Evolutionary conservation across 1,284 basidiomycete species (phyloP).

Genomic region (Paramarasmius palmivorus): DNA sequence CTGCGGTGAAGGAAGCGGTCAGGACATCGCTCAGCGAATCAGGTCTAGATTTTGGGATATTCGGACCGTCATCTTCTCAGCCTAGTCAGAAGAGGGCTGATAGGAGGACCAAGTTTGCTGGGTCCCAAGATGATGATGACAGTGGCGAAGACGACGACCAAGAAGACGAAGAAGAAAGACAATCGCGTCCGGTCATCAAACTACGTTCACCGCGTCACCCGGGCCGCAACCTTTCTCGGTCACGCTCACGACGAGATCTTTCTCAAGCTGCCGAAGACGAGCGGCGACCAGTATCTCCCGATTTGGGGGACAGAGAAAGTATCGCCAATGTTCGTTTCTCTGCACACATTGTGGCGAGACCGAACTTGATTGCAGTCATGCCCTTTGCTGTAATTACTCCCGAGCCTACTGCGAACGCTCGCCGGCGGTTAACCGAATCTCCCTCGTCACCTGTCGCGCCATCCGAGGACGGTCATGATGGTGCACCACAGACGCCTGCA

Average conservation of each 20-base stretch:
- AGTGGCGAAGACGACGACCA: conserved; percentile 29
- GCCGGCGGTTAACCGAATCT: conserved; percentile 31
- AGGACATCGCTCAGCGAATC: conserved; percentile 61
- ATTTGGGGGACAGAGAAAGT: conserved; percentile 59
- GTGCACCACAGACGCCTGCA: conserved; percentile 34
- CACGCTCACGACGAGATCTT: conserved; percentile 68
- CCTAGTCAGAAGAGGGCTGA: conserved; percentile 20
- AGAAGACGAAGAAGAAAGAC: conserved; percentile 49
- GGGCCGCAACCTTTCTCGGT: conserved; percentile 54
- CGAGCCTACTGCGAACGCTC: conserved; percentile 45
- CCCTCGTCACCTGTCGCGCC: conserved; percentile 31
- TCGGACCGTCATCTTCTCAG: conserved; percentile 42
- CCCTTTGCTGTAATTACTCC: conserved; percentile 81
- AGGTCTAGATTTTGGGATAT: conserved; percentile 72
- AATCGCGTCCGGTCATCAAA: conserved; percentile 72
- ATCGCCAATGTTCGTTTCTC: conserved; percentile 77
- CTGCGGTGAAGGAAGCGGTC: conserved; percentile 66
- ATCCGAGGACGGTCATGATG: conserved; percentile 47
- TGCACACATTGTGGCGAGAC: conserved; percentile 59
- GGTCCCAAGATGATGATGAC: conserved; percentile 21
- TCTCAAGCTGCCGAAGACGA: conserved; percentile 55
- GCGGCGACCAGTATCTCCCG: conserved; percentile 51
- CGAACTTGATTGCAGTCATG: conserved; percentile 53
- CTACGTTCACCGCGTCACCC: conserved; percentile 52
- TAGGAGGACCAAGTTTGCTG: conserved; percentile 31